Base-by-base conservation (phyloP, 345 rosid species). In the Passiflora organensis region DNA sequence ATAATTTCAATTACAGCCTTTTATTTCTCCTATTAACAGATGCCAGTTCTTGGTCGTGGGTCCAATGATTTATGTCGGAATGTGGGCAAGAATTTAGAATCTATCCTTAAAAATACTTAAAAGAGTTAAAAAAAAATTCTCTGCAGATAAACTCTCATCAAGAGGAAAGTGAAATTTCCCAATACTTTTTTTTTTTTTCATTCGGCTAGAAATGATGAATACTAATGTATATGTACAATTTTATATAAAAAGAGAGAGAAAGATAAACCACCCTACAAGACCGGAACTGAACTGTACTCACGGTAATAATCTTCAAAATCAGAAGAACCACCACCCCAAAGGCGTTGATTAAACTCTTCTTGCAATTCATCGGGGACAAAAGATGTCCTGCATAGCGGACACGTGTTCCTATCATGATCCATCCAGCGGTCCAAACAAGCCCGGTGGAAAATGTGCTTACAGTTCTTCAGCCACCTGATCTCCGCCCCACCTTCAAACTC, bases 371-470 rank as follows among this genome's bases (percentile, higher is more conserved):
- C 86, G 0, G 96, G 95, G 48, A 88, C 87, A 2, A 86, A 82
- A 23, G 82, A 70, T 1, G 86, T 82, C 73, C 98, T 78, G 41
- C 96, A 91, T 1, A 91, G 95, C 1, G 95, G 97, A 59, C 97
- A 91, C 6, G 91, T 91, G 65, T 75, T 72, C 78, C 83, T 84
- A 50, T 85, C 96, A 2, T 84, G 90, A 72, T 87, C 95, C 86
- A 91, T 85, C 97, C 97, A 91, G 63, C 89, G 91, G 85, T 87
- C 96, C 52, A 91, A 52, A 69, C 97, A 91, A 6, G 71, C 70
- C 71, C 87, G 48, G 57, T 91, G 97, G 28, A 91, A 91, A 48
- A 91, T 67, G 70, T 91, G 97, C 67, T 64, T 70, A 44, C 97
- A 91, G 62, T 80, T 83, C 72, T 78, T 77, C 65, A 87, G 28